phyloP scores from a whole-genome alignment of 805 yeast species.

The Wickerhamia fluorescens region DNA sequence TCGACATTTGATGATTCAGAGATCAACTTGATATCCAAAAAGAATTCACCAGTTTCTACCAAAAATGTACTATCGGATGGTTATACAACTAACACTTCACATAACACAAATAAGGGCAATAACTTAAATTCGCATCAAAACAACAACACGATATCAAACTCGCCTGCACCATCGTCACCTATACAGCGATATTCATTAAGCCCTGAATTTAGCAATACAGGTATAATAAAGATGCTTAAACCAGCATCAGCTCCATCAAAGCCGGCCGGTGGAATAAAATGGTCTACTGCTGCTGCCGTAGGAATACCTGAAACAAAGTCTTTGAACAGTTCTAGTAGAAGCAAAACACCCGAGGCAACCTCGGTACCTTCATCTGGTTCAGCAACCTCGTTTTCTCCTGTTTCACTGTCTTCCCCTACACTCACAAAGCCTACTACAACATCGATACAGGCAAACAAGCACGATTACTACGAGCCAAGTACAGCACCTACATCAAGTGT shows the following conservation, averaged over 20 bases:
- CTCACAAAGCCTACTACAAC: slow-evolving; percentile 1
- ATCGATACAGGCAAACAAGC: slow-evolving; percentile 1
- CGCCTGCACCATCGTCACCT: slow-evolving; percentile 5
- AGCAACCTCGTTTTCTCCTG: not conserved
- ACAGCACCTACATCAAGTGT: slow-evolving; percentile 1
- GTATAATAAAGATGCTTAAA: slow-evolving; percentile 37
- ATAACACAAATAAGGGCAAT: slow-evolving; percentile 1
- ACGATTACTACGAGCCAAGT: too few relatives aligned
- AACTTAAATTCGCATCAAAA: not conserved
- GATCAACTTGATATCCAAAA: slow-evolving; percentile 5
- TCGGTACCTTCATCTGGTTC: not conserved
- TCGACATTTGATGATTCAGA: slow-evolving; percentile 9
- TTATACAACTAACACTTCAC: not conserved
- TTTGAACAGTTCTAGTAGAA: not conserved
- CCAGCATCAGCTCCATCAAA: slow-evolving; percentile 51
- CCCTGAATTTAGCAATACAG: slow-evolving; percentile 30
- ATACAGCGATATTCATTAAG: slow-evolving; percentile 6
- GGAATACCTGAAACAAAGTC: slow-evolving; percentile 14
- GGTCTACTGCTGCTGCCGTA: slow-evolving; percentile 50
- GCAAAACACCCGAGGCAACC: not conserved
- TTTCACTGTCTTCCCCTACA: not conserved
- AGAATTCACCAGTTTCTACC: not conserved
- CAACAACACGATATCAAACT: not conserved
- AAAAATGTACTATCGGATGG: slow-evolving; percentile 2
- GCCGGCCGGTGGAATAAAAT: slow-evolving; percentile 49